phyloP scores from a whole-genome alignment of 2,329 filamentous ascomycete species.

The Penicillium sp. region DNA sequence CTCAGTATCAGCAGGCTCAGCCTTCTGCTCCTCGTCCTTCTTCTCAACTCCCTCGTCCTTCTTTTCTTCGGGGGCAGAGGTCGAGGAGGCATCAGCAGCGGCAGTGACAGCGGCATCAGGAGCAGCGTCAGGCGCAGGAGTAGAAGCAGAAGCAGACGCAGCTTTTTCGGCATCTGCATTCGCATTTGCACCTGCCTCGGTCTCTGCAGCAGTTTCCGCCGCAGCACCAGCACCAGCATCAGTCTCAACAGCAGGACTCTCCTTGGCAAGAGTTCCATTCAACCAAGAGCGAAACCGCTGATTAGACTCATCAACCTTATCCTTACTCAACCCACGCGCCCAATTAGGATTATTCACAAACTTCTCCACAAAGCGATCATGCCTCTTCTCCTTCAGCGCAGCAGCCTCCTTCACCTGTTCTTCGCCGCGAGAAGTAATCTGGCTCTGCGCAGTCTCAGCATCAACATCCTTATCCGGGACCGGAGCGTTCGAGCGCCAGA shows the following conservation, averaged over 20 bases:
- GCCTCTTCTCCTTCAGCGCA: conserved; percentile 47
- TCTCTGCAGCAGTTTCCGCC: neutral
- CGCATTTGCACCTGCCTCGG: neutral
- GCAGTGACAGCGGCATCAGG: neutral
- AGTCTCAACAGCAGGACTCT: neutral
- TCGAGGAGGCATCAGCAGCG: neutral
- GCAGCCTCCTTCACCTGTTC: conserved; percentile 40
- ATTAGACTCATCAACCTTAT: conserved; percentile 54
- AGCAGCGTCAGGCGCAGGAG: neutral
- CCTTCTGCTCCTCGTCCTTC: conserved; percentile 24
- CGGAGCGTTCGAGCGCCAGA: conserved; percentile 55
- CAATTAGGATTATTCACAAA: conserved; percentile 58
- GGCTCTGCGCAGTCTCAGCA: conserved; percentile 12
- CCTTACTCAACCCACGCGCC: conserved; percentile 55
- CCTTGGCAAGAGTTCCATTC: conserved; percentile 35
- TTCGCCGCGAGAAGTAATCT: conserved; percentile 32
- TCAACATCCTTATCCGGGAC: conserved; percentile 23
- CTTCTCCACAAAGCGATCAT: conserved; percentile 55
- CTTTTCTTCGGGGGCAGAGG: neutral
- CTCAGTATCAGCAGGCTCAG: conserved; percentile 32
- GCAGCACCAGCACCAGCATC: neutral
- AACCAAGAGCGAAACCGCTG: conserved; percentile 54
- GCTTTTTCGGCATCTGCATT: neutral
- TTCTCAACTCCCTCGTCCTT: conserved; percentile 7
- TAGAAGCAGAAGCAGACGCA: neutral